Base-by-base conservation (phyloP, 768 basidiomycete genomes). In the Naganishia vaughanmartiniae region DNA sequence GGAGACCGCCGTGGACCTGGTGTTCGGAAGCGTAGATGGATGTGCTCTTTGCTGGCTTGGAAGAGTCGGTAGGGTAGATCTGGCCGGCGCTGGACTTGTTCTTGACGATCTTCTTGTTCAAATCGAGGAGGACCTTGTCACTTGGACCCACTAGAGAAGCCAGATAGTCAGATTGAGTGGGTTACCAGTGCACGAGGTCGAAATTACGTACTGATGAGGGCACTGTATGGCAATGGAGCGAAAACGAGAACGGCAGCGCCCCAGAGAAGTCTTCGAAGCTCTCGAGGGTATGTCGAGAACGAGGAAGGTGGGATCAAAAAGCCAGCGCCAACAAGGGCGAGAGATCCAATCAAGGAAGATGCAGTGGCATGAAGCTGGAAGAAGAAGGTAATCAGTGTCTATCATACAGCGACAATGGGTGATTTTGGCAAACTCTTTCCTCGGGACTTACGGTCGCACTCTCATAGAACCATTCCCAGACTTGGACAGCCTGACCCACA, bases 391-490 rank as follows among this genome's bases (percentile, higher is more conserved):
- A 56, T 58, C 7, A 19, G 34, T 39, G 30, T 17, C 39, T 3
- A 26, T 26, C 36, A 30, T 24, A 19, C 24, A 6, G 15, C n/a
- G 45, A 46, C 15, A 4, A 4, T 14, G 9, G n/a, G 19, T 15
- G 15, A 42, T 2, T 15, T 15, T 42, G 42, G 42, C 42, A 42
- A 42, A 36, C 36, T 19, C n/a, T 19, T 51, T n/a, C 5, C 21
- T 15, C 26, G 42, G 4, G 39, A 70, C 71, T 72, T 46, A 72
- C 71, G 2, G 57, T 48, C 4, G 66, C 71, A 6, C 24, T 72
- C 30, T 63, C 66, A 36, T 67, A 67, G 45, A 67, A 63, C 71
- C 71, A 72, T 21, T 39, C 71, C 71, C 71, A 72, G 14, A 72
- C 12, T 54, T 72, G 66, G 10, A 72, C 71, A 17, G 71, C 66